Base-by-base conservation (phyloP, 2,329 filamentous ascomycete genomes). In the Pezicula radicicola region DNA sequence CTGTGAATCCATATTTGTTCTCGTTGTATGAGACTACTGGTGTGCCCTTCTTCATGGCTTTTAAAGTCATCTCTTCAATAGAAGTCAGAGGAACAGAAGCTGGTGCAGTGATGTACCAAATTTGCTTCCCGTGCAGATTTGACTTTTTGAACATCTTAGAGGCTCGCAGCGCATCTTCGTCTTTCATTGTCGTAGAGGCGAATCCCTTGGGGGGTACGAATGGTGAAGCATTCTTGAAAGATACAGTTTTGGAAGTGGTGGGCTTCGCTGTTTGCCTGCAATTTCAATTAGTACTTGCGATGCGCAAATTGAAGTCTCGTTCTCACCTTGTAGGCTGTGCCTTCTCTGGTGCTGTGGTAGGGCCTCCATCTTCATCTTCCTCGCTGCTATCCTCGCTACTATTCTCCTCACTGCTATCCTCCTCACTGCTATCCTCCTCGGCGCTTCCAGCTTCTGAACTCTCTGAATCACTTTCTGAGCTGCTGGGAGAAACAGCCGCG, bases 51-150 rank as follows among this genome's bases (percentile, higher is more conserved):
- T 77, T 71, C 48, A 79, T 75, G 51, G 83, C 78, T 60, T 77
- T 77, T 40, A 89, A 78, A 36, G 84, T 78, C 55, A 90, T 72
- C 57, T 85, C 77, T 63, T 84, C 80, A 44, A 91, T 71, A 1
- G 86, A 76, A 10, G 80, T 82, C 51, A 91, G 77, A n/a, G 87
- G 83, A 3, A 91, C 72, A 10, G 81, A 82, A 6, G 83, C 79
- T 2, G 88, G 88, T 3, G 86, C 84, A 9, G 85, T 89, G 60
- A 92, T 89, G 66, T 91, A 89, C 88, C 88, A 92, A 53, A 91
- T 75, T 66, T 91, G 84, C 72, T 90, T 91, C 56, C 85, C 85
- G 51, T 83, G 72, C 7, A 86, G 66, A 60, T 81, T 80, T 50
- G 78, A 76, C 52, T 80, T 74, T 61, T 73, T 78, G 60, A 88